phyloP scores from a whole-genome alignment of 352 stramenopile genomes.

The Pythium angustatum region DNA sequence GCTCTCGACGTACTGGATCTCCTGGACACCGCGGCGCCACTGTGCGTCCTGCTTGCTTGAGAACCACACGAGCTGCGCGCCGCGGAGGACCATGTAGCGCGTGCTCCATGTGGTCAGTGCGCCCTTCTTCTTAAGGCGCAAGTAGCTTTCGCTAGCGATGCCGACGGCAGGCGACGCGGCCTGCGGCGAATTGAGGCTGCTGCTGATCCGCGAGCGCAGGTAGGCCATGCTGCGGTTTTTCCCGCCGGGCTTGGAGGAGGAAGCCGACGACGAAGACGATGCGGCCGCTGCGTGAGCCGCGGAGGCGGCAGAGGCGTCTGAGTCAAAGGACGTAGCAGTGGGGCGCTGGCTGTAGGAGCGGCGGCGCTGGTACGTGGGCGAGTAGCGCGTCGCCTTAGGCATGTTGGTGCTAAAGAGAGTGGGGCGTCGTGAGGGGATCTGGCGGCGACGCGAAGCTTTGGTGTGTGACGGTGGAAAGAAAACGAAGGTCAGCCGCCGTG shows the following conservation, averaged over 20 bases:
- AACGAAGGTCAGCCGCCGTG: not conserved
- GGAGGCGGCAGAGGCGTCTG: not conserved
- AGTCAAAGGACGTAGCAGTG: constrained; percentile 4
- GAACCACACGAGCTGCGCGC: constrained; percentile 49
- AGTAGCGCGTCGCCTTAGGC: constrained; percentile 28
- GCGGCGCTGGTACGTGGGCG: constrained; percentile 24
- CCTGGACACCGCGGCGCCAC: constrained; percentile 36
- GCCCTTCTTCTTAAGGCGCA: constrained; percentile 58
- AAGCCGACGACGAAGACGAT: not conserved
- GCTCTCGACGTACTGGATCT: constrained; percentile 39
- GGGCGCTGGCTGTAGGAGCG: constrained; percentile 17
- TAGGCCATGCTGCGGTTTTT: constrained; percentile 25
- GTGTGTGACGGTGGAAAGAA: too few species aligned
- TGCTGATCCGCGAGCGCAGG: constrained; percentile 24
- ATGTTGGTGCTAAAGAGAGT: constrained; percentile 6
- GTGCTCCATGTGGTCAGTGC: constrained; percentile 57
- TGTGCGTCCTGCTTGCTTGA: constrained; percentile 57
- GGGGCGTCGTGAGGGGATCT: not conserved
- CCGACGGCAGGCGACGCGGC: constrained; percentile 7
- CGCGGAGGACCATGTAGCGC: constrained; percentile 56
- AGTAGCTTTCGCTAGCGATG: constrained; percentile 51
- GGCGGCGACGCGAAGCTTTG: not conserved
- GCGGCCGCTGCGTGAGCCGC: not conserved
- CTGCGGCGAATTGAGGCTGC: constrained; percentile 22
- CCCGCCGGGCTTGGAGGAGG: not conserved